Evolutionary conservation across 192 early-diverging fungal species (phyloP).

Genomic region (Podila epigama): DNA sequence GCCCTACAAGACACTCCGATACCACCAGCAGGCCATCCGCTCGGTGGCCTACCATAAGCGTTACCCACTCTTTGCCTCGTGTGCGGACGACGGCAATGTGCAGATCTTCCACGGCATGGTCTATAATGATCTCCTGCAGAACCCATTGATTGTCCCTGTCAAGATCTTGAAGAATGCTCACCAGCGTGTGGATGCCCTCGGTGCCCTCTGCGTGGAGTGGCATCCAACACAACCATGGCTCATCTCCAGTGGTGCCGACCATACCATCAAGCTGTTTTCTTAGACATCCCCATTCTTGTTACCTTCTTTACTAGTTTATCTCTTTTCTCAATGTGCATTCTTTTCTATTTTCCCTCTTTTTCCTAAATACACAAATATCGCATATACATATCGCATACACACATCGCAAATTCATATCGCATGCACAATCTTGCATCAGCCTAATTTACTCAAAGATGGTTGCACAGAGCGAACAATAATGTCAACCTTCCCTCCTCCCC

Average conservation of each 20-base stretch:
- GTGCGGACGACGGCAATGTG: conserved; percentile 91
- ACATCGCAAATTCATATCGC: no score
- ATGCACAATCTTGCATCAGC: no score
- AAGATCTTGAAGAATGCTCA: conserved; percentile 89
- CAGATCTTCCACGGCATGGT: conserved; percentile 99
- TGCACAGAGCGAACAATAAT: no score
- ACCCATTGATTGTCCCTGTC: conserved; percentile 98
- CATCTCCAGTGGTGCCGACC: conserved; percentile 90
- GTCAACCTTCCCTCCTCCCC: no score
- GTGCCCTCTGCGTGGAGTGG: conserved; percentile 85
- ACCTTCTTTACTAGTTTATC: not conserved
- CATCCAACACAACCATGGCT: conserved; percentile 99
- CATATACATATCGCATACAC: no score
- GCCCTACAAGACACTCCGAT: conserved; percentile 92
- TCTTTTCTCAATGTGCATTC: conserved; percentile 1
- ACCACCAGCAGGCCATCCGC: conserved; percentile 90
- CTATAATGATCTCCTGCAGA: conserved; percentile 93
- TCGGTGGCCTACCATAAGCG: conserved; percentile 85
- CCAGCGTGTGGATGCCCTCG: conserved; percentile 72
- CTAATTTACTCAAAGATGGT: no score
- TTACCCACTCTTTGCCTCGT: conserved; percentile 94
- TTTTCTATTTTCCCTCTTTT: not conserved
- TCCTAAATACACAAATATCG: not conserved
- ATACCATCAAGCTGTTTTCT: conserved; percentile 81
- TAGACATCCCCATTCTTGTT: not conserved